These are phyloP conservation scores for Oleoguttula mirabilis DNA, from an alignment of 495 filamentous ascomycete genomes.

Conservation along the genomic window DNA sequence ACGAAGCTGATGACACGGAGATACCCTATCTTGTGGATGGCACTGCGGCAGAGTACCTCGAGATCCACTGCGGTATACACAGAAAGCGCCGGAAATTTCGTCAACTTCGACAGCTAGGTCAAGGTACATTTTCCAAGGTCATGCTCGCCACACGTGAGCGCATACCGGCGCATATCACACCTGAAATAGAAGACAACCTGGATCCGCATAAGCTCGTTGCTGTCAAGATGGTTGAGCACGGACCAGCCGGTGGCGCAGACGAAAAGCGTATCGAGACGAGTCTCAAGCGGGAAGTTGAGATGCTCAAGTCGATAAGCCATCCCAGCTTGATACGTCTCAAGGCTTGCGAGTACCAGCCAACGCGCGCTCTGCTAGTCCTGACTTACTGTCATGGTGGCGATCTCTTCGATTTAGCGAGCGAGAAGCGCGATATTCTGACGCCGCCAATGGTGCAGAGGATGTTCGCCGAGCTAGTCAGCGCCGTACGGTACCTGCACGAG, in stretches of 20 bases:
- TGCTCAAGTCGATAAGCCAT: slow-evolving; percentile 74
- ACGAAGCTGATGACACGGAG: slow-evolving; percentile 34
- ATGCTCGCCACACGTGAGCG: slow-evolving; percentile 63
- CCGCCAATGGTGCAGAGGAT: slow-evolving; percentile 67
- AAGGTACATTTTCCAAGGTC: slow-evolving; percentile 92
- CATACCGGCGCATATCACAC: slow-evolving; percentile 31
- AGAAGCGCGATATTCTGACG: slow-evolving; percentile 48
- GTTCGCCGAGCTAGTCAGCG: slow-evolving; percentile 76
- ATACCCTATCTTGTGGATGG: slow-evolving; percentile 34
- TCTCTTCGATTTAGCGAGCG: slow-evolving; percentile 80
- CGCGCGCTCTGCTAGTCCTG: slow-evolving; percentile 70
- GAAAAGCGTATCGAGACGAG: slow-evolving; percentile 85
- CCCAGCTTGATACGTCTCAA: slow-evolving; percentile 83
- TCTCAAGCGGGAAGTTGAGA: slow-evolving; percentile 86
- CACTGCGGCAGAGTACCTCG: slow-evolving; percentile 44
- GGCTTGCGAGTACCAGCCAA: slow-evolving; percentile 70
- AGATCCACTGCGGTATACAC: slow-evolving; percentile 46
- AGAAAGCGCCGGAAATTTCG: slow-evolving; percentile 54
- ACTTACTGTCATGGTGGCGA: slow-evolving; percentile 91
- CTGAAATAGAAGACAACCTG: slow-evolving; percentile 30
- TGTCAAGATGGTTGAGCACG: slow-evolving; percentile 90
- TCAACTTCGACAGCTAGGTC: slow-evolving; percentile 66
- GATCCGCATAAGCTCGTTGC: slow-evolving; percentile 67
- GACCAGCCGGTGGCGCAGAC: slow-evolving; percentile 78
- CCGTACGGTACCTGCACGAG: slow-evolving; percentile 73